These are phyloP conservation scores for Pichia ethanolica DNA, from an alignment of 805 yeast species.

Conservation along the genomic window DNA sequence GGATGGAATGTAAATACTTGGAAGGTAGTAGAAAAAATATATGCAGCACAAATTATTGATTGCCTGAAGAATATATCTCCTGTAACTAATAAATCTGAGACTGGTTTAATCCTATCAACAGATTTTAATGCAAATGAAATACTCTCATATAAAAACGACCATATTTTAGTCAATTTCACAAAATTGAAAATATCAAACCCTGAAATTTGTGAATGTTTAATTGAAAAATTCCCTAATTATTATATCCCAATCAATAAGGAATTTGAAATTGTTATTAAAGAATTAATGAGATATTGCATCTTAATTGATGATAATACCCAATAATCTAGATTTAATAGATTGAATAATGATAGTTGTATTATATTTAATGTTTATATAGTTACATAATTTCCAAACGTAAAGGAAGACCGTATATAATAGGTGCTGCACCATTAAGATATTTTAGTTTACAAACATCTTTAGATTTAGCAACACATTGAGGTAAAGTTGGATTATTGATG, in stretches of 20 bases:
- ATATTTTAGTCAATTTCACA: background rate
- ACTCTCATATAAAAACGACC: background rate
- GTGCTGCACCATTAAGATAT: constrained; percentile 87
- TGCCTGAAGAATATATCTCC: too few relatives aligned
- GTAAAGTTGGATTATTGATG: constrained; percentile 26
- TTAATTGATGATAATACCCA: background rate
- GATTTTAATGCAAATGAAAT: too few relatives aligned
- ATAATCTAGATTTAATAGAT: background rate
- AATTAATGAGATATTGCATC: background rate
- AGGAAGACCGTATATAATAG: constrained; percentile 86
- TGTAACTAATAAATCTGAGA: too few relatives aligned
- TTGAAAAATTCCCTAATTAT: background rate
- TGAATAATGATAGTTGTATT: too few relatives aligned
- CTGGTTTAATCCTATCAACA: too few relatives aligned
- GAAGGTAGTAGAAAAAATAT: background rate
- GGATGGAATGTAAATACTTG: constrained; percentile 5
- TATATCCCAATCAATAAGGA: background rate
- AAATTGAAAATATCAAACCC: background rate
- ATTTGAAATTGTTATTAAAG: background rate
- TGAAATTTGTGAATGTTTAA: background rate
- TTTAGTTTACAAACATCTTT: constrained; percentile 62
- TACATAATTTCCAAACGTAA: constrained; percentile 22
- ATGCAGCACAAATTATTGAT: background rate
- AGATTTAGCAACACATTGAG: constrained; percentile 53
- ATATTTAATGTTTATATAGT: too few relatives aligned